Evolutionary conservation across 2,329 filamentous ascomycete genomes (phyloP), one percentile per base, ranked within the genome.

Genomic region (Epicoccum sorghinum): DNA sequence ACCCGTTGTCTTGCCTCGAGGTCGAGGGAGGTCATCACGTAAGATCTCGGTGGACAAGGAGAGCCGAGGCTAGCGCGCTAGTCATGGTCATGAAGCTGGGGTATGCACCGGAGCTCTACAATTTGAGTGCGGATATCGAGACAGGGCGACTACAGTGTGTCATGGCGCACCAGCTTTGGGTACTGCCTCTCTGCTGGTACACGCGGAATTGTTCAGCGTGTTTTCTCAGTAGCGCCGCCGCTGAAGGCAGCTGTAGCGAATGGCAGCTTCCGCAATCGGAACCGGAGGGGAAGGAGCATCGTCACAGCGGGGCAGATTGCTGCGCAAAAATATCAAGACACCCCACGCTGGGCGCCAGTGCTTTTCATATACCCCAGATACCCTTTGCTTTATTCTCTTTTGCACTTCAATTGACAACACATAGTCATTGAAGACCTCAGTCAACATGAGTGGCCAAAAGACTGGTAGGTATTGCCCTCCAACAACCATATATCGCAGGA

Each of bases 361-460:
- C 53, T 52, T 48, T 57, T 45, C 43, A 32, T 47, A 57, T 66
- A 65, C 60, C 63, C 61, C 57, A 60, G 58, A 57, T 40, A 45
- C 45, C 40, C 42, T 52, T 42, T 45, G 51, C 42, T 39, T 37
- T 36, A 35, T 38, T 45, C 43, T 55, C 51, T 53, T 54, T 56
- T 38, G 23, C 40, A 27, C 49, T 47, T 55, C 62, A 58, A 57
- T 66, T 65, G 52, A 61, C 38, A 36, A 33, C 29, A 38, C 38
- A 54, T 29, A 48, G 33, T 30, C 48, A 38, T 52, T 30, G 47
- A 51, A 47, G 48, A 12, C 50, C 23, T 52, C 49, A 48, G 47
- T 57, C 68, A 71, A 51, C 12, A 74, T 74, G 71, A 63, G 58
- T 35, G 66, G 69, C 47, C 72, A 74, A 61, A 75, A 74, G 61